phyloP scores from a whole-genome alignment of 305 asterid species.

The Fraxinus xanthoxyloides region DNA sequence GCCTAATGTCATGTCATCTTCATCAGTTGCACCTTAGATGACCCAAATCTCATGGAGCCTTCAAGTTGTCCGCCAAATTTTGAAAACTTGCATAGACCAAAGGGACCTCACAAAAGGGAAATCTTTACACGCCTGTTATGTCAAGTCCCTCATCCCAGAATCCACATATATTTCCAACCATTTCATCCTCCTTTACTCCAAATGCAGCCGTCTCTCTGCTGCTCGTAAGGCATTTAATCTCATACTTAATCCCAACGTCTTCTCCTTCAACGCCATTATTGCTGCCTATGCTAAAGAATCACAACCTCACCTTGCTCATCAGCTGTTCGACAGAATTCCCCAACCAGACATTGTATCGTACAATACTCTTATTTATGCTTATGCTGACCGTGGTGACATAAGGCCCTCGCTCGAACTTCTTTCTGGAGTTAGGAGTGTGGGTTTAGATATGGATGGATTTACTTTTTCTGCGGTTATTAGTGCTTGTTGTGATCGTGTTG shows the following conservation, averaged over 20 bases:
- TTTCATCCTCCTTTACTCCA: constrained; percentile 78
- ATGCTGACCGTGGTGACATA: constrained; percentile 51
- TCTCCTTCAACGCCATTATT: constrained; percentile 63
- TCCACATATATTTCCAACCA: constrained; percentile 71
- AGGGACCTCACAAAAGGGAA: constrained; percentile 56
- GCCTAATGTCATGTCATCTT: not conserved
- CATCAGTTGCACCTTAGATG: constrained; percentile 31
- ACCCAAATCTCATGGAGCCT: constrained; percentile 40
- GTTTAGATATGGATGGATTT: constrained; percentile 56
- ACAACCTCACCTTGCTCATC: constrained; percentile 50
- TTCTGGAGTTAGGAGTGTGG: constrained; percentile 30
- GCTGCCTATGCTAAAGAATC: constrained; percentile 58
- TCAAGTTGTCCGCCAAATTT: constrained; percentile 36
- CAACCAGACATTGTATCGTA: constrained; percentile 70
- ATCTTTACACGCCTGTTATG: constrained; percentile 51
- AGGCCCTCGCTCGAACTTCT: constrained; percentile 44
- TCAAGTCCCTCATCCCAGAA: constrained; percentile 49
- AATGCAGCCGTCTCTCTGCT: constrained; percentile 51
- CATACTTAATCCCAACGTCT: constrained; percentile 54
- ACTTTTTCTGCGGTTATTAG: constrained; percentile 56
- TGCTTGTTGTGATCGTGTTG: constrained; percentile 39
- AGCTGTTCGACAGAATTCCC: constrained; percentile 68
- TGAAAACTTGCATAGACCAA: constrained; percentile 57
- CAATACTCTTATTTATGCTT: constrained; percentile 76
- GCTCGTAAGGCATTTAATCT: constrained; percentile 53